Base-by-base conservation (phyloP, 768 basidiomycete genomes). In the Lyophyllum decastes region DNA sequence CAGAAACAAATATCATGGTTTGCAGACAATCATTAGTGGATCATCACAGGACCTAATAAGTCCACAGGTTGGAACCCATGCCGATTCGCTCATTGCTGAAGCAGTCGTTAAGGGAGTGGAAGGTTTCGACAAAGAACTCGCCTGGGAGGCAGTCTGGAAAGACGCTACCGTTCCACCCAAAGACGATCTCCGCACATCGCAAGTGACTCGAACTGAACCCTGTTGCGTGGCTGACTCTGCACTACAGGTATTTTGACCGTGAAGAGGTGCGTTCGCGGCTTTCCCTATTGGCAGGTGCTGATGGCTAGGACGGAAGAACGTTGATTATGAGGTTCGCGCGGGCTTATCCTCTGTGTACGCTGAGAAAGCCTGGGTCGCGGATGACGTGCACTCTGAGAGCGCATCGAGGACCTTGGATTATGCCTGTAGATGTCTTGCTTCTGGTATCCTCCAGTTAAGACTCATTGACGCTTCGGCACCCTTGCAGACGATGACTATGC, bases 401-500 rank as follows among this genome's bases (percentile, higher is more conserved):
- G 90, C 82, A 14, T 91, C 89, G 16, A 78, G 91, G 47, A 94
- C 90, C 0, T 76, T 93, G 6, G 90, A 86, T 64, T 92, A 92
- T 66, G 83, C 90, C 0, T 93, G 90, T 90, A 12, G 4, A 12
- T 38, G 16, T 12, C 35, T 38, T 38, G 35, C 22, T 2, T 55
- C 43, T 38, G n/a, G n/a, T 25, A n/a, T n/a, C 17, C 45, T n/a
- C 30, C 22, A 10, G 0, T 26, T n/a, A n/a, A n/a, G n/a, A 21
- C n/a, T 22, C 12, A 35, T 22, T 34, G 52, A 19, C 17, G 43
- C 10, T 4, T 17, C 30, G 30, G 9, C 11, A n/a, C n/a, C n/a
- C n/a, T n/a, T n/a, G n/a, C 54, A 92, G 91, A 92, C 58, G 90
- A 92, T 64, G 91, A 94, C 67, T 89, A 84, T 60, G 88, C 89